Conservation (phyloP, 2,329 filamentous ascomycete species). For the Talaromyces sp. region DNA sequence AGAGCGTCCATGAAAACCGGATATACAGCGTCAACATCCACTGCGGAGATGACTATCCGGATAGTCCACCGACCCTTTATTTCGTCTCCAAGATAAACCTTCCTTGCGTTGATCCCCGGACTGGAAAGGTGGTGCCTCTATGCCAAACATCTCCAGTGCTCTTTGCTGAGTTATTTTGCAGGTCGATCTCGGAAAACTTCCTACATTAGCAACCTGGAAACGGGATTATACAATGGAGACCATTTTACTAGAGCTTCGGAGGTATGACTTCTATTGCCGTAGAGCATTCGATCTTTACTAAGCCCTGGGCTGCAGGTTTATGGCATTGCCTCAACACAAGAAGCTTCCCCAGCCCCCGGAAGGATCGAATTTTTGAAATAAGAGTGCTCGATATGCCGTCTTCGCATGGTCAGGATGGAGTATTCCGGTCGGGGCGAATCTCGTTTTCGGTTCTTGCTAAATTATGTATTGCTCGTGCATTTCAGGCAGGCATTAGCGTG, state of each 20-base stretch:
- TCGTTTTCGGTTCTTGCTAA: constrained; percentile 14
- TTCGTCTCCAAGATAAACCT: constrained; percentile 95
- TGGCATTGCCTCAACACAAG: constrained; percentile 88
- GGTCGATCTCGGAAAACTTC: constrained; percentile 78
- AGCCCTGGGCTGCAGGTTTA: constrained; percentile 59
- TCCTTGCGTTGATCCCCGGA: constrained; percentile 79
- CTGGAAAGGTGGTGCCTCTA: constrained; percentile 58
- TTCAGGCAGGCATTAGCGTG: constrained; percentile 26
- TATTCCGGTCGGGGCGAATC: constrained; percentile 18
- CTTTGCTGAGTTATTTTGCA: constrained; percentile 25
- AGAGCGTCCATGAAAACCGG: constrained; percentile 96
- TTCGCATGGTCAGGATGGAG: constrained; percentile 20
- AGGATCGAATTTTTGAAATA: constrained; percentile 57
- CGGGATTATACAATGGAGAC: constrained; percentile 94
- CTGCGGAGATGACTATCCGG: constrained; percentile 85
- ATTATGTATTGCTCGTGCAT: constrained; percentile 30
- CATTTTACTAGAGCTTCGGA: constrained; percentile 77
- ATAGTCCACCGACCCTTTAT: constrained; percentile 79
- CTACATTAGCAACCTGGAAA: constrained; percentile 85
- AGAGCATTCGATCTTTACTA: constrained; percentile 12
- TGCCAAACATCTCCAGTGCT: neutral
- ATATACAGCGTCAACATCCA: constrained; percentile 98
- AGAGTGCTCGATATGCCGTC: constrained; percentile 12
- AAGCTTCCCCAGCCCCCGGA: constrained; percentile 92
- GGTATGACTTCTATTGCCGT: constrained; percentile 43